phyloP scores from a whole-genome alignment of 345 rosid species.

The Euphorbia peplus region DNA sequence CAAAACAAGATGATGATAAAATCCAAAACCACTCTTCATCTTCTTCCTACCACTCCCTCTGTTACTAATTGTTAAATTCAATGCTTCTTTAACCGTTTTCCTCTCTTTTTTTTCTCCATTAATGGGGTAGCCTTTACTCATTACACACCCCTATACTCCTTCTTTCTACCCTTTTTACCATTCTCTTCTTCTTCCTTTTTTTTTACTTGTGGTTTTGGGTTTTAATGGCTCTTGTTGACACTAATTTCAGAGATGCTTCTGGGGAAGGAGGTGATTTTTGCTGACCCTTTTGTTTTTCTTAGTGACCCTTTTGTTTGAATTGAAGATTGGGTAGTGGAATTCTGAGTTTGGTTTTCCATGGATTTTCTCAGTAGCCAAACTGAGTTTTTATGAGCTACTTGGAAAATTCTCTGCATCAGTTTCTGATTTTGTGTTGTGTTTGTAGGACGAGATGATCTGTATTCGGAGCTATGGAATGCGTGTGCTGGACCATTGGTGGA shows the following conservation, averaged over 20 bases:
- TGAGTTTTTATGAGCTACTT: not conserved
- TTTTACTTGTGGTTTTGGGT: constrained; percentile 10
- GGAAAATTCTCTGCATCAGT: not conserved
- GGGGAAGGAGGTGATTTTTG: too few species aligned
- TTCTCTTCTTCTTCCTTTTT: not conserved
- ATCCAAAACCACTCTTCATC: not conserved
- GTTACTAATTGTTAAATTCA: constrained; percentile 10
- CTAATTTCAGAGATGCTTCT: constrained; percentile 32
- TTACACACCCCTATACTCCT: constrained; percentile 23
- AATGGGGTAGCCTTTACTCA: constrained; percentile 43
- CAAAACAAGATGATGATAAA: not conserved
- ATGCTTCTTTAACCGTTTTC: constrained; percentile 28
- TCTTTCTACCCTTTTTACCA: not conserved
- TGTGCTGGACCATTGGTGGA: constrained; percentile 88
- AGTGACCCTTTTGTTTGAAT: not conserved
- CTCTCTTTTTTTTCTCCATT: constrained; percentile 27
- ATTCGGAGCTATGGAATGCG: constrained; percentile 73
- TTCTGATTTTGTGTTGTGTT: constrained; percentile 25
- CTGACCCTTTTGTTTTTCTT: too few species aligned
- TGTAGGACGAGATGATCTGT: constrained; percentile 45
- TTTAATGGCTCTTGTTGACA: constrained; percentile 49
- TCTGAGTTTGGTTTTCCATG: constrained; percentile 18
- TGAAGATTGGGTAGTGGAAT: not conserved
- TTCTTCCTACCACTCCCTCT: constrained; percentile 2
- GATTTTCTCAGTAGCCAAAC: constrained; percentile 21